These are phyloP conservation scores for Moesziomyces parantarcticus DNA, from an alignment of 1,284 basidiomycete species.

Conservation along the genomic window DNA sequence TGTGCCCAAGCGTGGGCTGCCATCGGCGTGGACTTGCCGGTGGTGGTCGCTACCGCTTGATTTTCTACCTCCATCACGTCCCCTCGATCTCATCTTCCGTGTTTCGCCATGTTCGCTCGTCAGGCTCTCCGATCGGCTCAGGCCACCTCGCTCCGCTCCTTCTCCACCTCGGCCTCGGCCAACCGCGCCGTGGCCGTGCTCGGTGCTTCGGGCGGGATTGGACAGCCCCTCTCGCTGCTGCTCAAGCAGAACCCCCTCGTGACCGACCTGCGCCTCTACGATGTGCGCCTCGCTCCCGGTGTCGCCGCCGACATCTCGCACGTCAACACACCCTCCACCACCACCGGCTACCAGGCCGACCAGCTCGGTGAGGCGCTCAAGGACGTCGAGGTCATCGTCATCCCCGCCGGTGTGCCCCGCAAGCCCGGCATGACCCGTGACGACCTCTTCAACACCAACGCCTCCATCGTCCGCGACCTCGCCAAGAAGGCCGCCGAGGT, in stretches of 20 bases:
- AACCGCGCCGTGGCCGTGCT: slow-evolving; percentile 87
- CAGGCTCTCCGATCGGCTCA: slow-evolving; percentile 51
- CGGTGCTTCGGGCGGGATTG: slow-evolving; percentile 85
- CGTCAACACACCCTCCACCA: slow-evolving; percentile 88
- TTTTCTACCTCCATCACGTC: slow-evolving; percentile 24
- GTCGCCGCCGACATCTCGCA: slow-evolving; percentile 74
- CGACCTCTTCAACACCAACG: slow-evolving; percentile 98
- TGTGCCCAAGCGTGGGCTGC: too few species aligned
- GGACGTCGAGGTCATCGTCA: slow-evolving; percentile 89
- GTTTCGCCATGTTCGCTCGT: slow-evolving; percentile 58
- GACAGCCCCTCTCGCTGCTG: slow-evolving; percentile 83
- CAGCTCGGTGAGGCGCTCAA: slow-evolving; percentile 86
- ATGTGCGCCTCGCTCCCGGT: slow-evolving; percentile 66
- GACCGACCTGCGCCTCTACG: slow-evolving; percentile 72
- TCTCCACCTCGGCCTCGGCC: slow-evolving; percentile 80
- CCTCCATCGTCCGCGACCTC: slow-evolving; percentile 95
- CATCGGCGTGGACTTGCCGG: slow-evolving; percentile 14
- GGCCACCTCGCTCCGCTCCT: slow-evolving; percentile 71
- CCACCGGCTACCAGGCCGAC: slow-evolving; percentile 77
- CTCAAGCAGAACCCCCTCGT: slow-evolving; percentile 87
- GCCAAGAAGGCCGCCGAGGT: slow-evolving; percentile 87
- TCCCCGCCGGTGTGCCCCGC: slow-evolving; percentile 83
- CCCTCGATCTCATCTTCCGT: neutral
- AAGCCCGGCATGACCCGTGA: slow-evolving; percentile 86
- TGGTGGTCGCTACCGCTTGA: slow-evolving; percentile 5